A percentile compares a stretch with the other conserved stretches of the same genome.
These are phyloP conservation scores for Dactylellina drechsleri DNA, from an alignment of 2,329 filamentous ascomycete genomes.

Conservation along the genomic window DNA sequence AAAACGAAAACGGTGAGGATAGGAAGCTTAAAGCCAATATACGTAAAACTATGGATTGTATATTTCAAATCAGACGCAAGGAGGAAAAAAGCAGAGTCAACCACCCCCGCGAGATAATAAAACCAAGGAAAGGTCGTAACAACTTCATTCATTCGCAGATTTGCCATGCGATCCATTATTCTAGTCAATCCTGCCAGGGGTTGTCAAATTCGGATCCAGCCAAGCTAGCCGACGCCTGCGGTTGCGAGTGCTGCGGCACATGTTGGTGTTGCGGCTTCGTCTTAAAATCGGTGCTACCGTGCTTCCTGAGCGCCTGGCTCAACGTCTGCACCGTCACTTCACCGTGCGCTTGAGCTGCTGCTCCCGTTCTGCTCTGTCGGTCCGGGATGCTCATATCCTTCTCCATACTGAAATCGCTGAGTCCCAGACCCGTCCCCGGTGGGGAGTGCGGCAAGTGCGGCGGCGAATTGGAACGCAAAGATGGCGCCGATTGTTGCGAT, in stretches of 20 bases:
- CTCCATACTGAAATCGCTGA: constrained; percentile 54
- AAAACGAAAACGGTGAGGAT: constrained; percentile 1
- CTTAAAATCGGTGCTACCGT: constrained; percentile 80
- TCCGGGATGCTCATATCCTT: constrained; percentile 54
- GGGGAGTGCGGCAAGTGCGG: constrained; percentile 49
- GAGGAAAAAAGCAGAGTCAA: no score
- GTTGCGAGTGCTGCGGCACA: not conserved
- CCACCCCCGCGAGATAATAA: no score
- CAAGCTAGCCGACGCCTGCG: not conserved
- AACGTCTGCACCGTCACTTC: constrained; percentile 87
- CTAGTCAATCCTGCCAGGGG: constrained; percentile 43
- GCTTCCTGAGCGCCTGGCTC: constrained; percentile 85
- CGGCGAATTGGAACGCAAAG: constrained; percentile 54
- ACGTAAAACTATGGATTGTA: no score
- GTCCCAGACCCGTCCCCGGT: constrained; percentile 37
- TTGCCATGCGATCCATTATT: not conserved
- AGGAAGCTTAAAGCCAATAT: constrained; percentile 8
- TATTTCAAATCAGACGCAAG: no score
- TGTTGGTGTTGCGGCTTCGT: constrained; percentile 12
- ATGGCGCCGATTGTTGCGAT: constrained; percentile 43
- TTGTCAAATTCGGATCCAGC: constrained; percentile 43
- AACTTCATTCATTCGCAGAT: no score
- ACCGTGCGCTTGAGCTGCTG: constrained; percentile 42
- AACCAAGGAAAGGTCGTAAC: no score
- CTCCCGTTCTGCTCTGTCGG: constrained; percentile 25